Conservation (phyloP, 306 rosid species). For the Adenanthera pavonina region DNA sequence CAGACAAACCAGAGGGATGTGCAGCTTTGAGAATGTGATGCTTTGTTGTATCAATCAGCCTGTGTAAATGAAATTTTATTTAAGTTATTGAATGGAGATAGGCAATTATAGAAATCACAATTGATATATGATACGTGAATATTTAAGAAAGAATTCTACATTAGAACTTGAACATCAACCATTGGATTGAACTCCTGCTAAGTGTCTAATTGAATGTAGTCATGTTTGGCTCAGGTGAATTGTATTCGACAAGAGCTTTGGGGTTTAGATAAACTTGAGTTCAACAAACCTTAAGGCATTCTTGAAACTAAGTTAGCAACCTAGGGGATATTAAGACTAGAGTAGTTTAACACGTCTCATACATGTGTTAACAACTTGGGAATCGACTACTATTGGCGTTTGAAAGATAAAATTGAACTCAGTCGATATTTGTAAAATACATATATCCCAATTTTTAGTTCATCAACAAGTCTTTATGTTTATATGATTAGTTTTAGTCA, state of each 20-base stretch:
- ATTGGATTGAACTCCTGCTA: background rate
- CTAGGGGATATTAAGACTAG: background rate
- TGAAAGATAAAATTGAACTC: background rate
- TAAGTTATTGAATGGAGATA: background rate
- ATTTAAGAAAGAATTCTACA: background rate
- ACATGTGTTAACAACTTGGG: background rate
- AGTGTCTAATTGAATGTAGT: background rate
- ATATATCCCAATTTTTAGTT: background rate
- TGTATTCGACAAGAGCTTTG: background rate
- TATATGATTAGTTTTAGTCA: background rate
- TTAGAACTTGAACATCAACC: background rate
- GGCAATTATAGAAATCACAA: background rate
- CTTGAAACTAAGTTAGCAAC: background rate
- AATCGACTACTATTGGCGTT: background rate
- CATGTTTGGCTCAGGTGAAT: background rate
- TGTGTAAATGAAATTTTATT: constrained; percentile 41
- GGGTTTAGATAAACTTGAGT: background rate
- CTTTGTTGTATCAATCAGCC: constrained; percentile 79
- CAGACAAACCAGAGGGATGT: constrained; percentile 98
- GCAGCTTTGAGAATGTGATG: constrained; percentile 92
- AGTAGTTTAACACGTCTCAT: background rate
- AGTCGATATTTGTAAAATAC: background rate
- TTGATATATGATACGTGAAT: background rate
- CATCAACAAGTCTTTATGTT: background rate
- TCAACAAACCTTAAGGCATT: background rate